Conservation (phyloP, 371 early-diverging fungal species). For the Quaeritorhiza haematococci region DNA sequence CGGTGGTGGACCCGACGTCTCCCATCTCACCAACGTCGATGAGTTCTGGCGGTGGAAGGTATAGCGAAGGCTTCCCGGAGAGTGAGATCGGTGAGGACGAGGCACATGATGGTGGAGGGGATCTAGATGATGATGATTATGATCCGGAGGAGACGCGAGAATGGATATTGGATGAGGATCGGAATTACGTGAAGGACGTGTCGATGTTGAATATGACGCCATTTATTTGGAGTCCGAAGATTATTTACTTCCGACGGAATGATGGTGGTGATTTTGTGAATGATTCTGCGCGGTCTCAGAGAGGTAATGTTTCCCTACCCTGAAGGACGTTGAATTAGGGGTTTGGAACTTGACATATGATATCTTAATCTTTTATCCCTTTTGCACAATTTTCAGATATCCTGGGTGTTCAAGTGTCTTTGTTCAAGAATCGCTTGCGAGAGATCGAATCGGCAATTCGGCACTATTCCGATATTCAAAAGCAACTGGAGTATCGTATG, state of each 20-base stretch:
- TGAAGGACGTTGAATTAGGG: constrained; percentile 27
- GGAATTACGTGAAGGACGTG: constrained; percentile 12
- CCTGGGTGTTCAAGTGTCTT: constrained; percentile 46
- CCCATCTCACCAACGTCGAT: not conserved
- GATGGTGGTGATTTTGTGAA: constrained; percentile 38
- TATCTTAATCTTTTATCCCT: not conserved
- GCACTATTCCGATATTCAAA: constrained; percentile 35
- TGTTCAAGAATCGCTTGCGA: constrained; percentile 48
- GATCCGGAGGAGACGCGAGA: constrained; percentile 4
- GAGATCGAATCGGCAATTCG: constrained; percentile 59
- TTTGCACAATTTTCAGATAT: constrained; percentile 35
- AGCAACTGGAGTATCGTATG: constrained; percentile 30
- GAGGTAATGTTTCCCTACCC: constrained; percentile 37
- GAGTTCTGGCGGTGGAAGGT: not conserved
- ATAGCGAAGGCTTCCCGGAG: not conserved
- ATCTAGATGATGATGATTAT: constrained; percentile 44
- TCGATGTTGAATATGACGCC: constrained; percentile 49
- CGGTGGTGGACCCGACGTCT: not conserved
- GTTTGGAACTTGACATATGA: not conserved
- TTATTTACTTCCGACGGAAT: constrained; percentile 58
- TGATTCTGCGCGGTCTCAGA: too few relatives aligned
- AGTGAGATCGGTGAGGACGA: constrained; percentile 22
- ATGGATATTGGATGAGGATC: constrained; percentile 35
- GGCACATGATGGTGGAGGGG: constrained; percentile 33
- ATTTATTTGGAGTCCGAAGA: constrained; percentile 55